Conservation (phyloP, 2,329 filamentous ascomycete genomes). For the Neopestalotiopsis sp. region DNA sequence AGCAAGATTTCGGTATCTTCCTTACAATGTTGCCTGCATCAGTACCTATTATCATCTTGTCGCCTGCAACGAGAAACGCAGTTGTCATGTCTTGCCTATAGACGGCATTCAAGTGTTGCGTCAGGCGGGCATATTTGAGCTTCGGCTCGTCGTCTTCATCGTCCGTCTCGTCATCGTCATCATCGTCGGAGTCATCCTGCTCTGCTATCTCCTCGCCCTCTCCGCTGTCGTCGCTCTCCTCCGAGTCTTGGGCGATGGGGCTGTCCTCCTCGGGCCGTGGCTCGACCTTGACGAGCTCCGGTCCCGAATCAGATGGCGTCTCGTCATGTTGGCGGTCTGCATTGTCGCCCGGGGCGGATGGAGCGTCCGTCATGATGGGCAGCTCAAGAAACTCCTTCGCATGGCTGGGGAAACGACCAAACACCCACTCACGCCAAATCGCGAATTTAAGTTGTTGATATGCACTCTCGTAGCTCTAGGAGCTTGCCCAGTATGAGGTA, state of each 20-base stretch:
- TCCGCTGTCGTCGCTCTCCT: constrained; percentile 38
- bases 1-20: constrained; percentile 21
- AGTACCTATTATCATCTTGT: constrained; percentile 97
- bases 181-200: constrained; percentile 62
- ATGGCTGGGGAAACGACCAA: constrained; percentile 22
- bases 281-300: constrained; percentile 21
- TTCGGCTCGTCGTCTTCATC: constrained; percentile 93
- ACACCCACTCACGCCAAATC: constrained; percentile 14
- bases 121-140: constrained; percentile 90
- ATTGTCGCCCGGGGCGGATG: constrained; percentile 39
- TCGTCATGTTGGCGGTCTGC: constrained; percentile 14
- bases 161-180: constrained; percentile 69
- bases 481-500: neutral
- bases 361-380: constrained; percentile 48
- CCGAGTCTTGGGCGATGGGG: constrained; percentile 22
- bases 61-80: constrained; percentile 85
- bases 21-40: constrained; percentile 96
- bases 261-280: constrained; percentile 24
- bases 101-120: constrained; percentile 76
- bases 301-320: constrained; percentile 22
- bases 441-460: constrained; percentile 6
- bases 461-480: neutral
- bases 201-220: constrained; percentile 51
- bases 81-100: constrained; percentile 96
- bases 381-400: constrained; percentile 25